Conservation (phyloP, 2,329 filamentous ascomycete genomes). For the Diplodia mutila region DNA sequence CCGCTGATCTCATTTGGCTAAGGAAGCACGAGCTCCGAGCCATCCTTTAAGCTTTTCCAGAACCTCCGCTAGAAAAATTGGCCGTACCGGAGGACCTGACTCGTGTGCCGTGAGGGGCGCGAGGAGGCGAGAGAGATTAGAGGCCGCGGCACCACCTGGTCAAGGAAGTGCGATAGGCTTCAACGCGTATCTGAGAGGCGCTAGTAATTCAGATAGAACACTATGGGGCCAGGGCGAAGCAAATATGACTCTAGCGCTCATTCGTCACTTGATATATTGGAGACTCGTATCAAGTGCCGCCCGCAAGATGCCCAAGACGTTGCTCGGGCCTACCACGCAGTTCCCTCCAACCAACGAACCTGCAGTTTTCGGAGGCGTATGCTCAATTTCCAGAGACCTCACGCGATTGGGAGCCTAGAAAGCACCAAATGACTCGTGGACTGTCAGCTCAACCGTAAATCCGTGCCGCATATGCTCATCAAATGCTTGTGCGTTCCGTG, state of each 20-base stretch:
- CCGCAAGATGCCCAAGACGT: neutral
- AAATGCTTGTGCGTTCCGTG: neutral
- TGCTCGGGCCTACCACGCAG: neutral
- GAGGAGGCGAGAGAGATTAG: neutral
- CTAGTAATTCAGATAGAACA: neutral
- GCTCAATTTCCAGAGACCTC: neutral
- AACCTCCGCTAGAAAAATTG: constrained; percentile 1
- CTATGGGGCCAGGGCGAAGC: neutral
- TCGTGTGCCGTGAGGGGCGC: neutral
- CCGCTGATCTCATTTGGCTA: neutral
- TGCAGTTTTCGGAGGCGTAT: neutral
- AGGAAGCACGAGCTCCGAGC: neutral
- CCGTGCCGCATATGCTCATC: neutral
- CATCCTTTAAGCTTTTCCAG: neutral
- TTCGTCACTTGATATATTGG: constrained; percentile 10
- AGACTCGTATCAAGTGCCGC: neutral
- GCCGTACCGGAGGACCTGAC: neutral
- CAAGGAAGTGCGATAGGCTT: neutral
- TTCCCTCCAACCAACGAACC: neutral
- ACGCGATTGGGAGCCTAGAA: neutral
- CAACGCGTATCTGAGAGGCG: constrained; percentile 5
- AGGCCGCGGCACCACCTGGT: neutral
- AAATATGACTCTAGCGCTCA: neutral
- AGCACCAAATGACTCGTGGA: neutral
- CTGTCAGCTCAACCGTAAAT: neutral